Evolutionary conservation across 257 asterid species (phyloP).

Genomic region (Galeopsis tetrahit): DNA sequence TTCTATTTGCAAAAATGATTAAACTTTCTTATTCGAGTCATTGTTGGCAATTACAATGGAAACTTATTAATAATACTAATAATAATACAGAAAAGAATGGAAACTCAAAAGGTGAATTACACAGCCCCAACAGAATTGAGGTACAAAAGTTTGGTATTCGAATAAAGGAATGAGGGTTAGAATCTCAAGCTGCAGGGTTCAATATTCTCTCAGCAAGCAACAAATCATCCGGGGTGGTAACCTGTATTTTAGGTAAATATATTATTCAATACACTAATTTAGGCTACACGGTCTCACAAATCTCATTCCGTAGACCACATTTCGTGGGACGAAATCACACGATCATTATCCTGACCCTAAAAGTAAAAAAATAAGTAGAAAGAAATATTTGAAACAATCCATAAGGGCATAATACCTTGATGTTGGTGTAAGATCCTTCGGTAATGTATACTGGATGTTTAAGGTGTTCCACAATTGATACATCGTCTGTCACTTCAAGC

Average conservation of each 20-base stretch:
- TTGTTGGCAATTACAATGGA: slow-evolving; percentile 11
- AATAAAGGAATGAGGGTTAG: neutral
- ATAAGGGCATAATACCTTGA: slow-evolving; percentile 68
- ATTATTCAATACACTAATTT: neutral
- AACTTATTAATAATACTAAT: neutral
- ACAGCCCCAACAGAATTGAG: slow-evolving; percentile 1
- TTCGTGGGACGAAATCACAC: too few relatives aligned
- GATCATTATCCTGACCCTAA: too few relatives aligned
- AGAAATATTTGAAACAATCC: neutral
- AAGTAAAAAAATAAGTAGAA: neutral
- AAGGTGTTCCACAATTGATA: slow-evolving; percentile 94
- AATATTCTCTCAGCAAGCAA: slow-evolving; percentile 92
- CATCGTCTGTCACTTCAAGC: slow-evolving; percentile 98
- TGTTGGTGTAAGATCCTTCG: slow-evolving; percentile 95
- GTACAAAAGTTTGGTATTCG: neutral
- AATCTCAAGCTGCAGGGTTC: slow-evolving; percentile 45
- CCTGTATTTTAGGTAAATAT: slow-evolving; percentile 52
- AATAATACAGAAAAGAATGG: slow-evolving; percentile 22
- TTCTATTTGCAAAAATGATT: too few relatives aligned
- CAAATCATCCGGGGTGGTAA: slow-evolving; percentile 93
- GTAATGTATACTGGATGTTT: slow-evolving; percentile 94
- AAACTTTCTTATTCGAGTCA: neutral
- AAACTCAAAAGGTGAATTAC: slow-evolving; percentile 13
- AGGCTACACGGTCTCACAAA: neutral
- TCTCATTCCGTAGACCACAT: too few relatives aligned